A percentile compares a stretch with the other conserved stretches of the same genome.
These are phyloP conservation scores for Metschnikowia reukaufii DNA, from an alignment of 805 yeast species.

Conservation along the genomic window DNA sequence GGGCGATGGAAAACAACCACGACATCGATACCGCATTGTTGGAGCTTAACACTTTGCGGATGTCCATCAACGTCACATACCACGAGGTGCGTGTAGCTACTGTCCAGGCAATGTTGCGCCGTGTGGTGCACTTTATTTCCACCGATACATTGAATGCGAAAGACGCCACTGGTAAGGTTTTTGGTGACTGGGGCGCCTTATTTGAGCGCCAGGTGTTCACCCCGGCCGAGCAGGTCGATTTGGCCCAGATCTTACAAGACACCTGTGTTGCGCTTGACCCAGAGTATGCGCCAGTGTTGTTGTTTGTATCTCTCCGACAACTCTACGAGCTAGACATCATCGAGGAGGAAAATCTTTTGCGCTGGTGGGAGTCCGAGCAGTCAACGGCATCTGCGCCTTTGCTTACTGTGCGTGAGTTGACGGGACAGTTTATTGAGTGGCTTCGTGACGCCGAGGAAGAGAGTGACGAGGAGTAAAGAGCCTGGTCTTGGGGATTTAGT, in stretches of 20 bases:
- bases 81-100: slow-evolving; percentile 90
- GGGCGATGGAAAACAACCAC: slow-evolving; percentile 91
- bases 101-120: slow-evolving; percentile 62
- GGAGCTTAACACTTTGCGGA: slow-evolving; percentile 90
- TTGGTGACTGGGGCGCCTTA: slow-evolving; percentile 78
- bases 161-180: slow-evolving; percentile 74
- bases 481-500: background rate
- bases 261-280: slow-evolving; percentile 35
- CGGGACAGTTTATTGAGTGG: slow-evolving; percentile 84
- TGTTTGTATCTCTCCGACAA: slow-evolving; percentile 53
- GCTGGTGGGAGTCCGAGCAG: slow-evolving; percentile 70
- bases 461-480: slow-evolving; percentile 36
- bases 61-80: slow-evolving; percentile 96
- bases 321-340: slow-evolving; percentile 80
- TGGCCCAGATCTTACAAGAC: slow-evolving; percentile 54
- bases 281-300: slow-evolving; percentile 48
- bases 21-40: slow-evolving; percentile 89
- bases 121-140: slow-evolving; percentile 70
- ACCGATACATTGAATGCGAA: slow-evolving; percentile 76
- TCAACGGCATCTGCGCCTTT: slow-evolving; percentile 42
- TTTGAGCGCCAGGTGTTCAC: slow-evolving; percentile 86
- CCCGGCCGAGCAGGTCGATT: slow-evolving; percentile 71
- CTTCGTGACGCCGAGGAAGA: slow-evolving; percentile 75
- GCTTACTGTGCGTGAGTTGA: slow-evolving; percentile 50
- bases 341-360: slow-evolving; percentile 74